Conservation (phyloP, 345 rosid genomes). For the Salix caprea region DNA sequence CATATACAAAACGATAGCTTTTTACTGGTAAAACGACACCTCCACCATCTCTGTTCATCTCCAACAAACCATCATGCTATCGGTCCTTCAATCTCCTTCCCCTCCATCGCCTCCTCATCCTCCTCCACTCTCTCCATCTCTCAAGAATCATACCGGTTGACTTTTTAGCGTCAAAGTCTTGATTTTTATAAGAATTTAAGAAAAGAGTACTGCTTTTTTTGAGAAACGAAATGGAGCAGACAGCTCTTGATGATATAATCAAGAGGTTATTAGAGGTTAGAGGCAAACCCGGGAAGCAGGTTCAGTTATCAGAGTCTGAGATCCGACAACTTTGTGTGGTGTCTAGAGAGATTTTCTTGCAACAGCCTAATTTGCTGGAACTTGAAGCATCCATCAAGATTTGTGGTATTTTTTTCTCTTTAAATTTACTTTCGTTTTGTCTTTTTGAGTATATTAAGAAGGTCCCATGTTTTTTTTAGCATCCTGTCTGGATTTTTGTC, state of each 20-base stretch:
- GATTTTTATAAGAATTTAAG: not conserved
- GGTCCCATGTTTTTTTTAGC: not conserved
- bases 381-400: constrained; percentile 82
- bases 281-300: constrained; percentile 65
- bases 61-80: not conserved
- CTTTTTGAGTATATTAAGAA: not conserved
- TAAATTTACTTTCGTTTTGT: not conserved
- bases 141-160: not conserved
- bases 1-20: constrained; percentile 8
- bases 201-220: not conserved
- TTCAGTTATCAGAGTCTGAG: constrained; percentile 69
- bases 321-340: constrained; percentile 57
- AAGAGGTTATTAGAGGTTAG: constrained; percentile 55
- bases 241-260: constrained; percentile 61
- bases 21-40: constrained; percentile 8
- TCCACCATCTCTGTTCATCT: not conserved
- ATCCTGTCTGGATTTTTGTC: not conserved
- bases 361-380: constrained; percentile 66
- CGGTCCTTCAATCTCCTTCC: not conserved
- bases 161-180: not conserved
- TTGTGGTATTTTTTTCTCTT: constrained; percentile 43
- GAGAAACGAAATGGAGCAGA: constrained; percentile 43
- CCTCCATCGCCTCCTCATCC: not conserved
- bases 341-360: constrained; percentile 56
- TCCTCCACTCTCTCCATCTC: not conserved